Percentiles rank a stretch among this genome's conserved stretches.
phyloP scores from a whole-genome alignment of 257 asterid genomes.

The Primulina tabacum region DNA sequence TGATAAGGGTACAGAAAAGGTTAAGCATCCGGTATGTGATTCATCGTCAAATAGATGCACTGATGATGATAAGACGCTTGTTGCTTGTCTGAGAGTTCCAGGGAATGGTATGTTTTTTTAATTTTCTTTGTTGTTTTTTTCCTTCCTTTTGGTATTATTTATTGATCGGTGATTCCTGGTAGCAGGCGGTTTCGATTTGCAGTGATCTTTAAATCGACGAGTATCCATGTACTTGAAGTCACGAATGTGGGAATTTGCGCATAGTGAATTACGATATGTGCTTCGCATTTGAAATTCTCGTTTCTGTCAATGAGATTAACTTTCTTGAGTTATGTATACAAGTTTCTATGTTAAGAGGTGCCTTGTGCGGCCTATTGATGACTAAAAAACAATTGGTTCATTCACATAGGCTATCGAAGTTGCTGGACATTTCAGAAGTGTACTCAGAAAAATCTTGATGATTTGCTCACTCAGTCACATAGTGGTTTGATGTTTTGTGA shows the following conservation, averaged over 20 bases:
- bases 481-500: not conserved
- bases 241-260: not conserved
- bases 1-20: conserved; percentile 25
- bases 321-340: not conserved
- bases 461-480: not conserved
- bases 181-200: not conserved
- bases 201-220: not conserved
- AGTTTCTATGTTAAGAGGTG: not conserved
- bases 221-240: too few relatives aligned
- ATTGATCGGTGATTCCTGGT: conserved; percentile 13
- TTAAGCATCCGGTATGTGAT: conserved; percentile 50
- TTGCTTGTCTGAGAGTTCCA: conserved; percentile 88
- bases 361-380: not conserved
- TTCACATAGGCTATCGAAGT: not conserved
- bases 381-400: not conserved
- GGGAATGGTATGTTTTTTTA: conserved; percentile 62
- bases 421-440: not conserved
- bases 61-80: conserved; percentile 55
- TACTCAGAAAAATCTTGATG: not conserved
- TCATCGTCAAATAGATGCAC: conserved; percentile 66
- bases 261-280: not conserved
- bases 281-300: not conserved
- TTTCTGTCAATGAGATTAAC: not conserved
- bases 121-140: conserved; percentile 14
- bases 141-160: not conserved